Evolutionary conservation across 805 yeast genomes (phyloP).

Genomic region (Komagataella mondaviorum): DNA sequence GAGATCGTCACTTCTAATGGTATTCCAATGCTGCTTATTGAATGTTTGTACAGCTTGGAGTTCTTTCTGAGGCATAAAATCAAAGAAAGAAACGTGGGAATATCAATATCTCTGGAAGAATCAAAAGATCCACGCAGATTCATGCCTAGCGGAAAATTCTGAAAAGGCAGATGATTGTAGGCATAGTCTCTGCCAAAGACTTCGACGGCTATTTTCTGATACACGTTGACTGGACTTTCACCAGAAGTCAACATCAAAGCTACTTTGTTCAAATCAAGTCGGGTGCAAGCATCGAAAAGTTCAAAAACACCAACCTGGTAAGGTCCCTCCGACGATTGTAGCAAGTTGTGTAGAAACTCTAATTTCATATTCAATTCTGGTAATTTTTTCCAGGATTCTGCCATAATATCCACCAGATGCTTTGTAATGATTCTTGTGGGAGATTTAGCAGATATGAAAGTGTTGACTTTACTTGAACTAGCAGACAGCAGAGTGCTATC

Average conservation of each 20-base stretch:
- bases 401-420: slow-evolving; percentile 12
- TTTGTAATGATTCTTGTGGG: slow-evolving; percentile 16
- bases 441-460: slow-evolving; percentile 18
- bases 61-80: slow-evolving; percentile 33
- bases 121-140: slow-evolving; percentile 10
- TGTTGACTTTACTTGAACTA: slow-evolving; percentile 7
- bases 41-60: slow-evolving; percentile 22
- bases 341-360: slow-evolving; percentile 19
- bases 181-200: slow-evolving; percentile 9
- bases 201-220: slow-evolving; percentile 9
- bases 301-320: slow-evolving; percentile 23
- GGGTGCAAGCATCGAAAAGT: slow-evolving; percentile 20
- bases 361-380: slow-evolving; percentile 19
- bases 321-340: slow-evolving; percentile 25
- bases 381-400: slow-evolving; percentile 15
- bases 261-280: slow-evolving; percentile 17
- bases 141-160: slow-evolving; percentile 13
- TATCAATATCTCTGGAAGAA: slow-evolving; percentile 7
- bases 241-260: slow-evolving; percentile 11
- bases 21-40: slow-evolving; percentile 5
- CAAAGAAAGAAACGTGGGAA: slow-evolving; percentile 25
- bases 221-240: slow-evolving; percentile 11
- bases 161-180: slow-evolving; percentile 13
- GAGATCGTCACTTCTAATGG: slow-evolving; percentile 29
- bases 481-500: not conserved